Evolutionary conservation across 2,329 filamentous ascomycete species (phyloP), one percentile per base, ranked within the genome.

Genomic region (Pezizomycotina sp.): DNA sequence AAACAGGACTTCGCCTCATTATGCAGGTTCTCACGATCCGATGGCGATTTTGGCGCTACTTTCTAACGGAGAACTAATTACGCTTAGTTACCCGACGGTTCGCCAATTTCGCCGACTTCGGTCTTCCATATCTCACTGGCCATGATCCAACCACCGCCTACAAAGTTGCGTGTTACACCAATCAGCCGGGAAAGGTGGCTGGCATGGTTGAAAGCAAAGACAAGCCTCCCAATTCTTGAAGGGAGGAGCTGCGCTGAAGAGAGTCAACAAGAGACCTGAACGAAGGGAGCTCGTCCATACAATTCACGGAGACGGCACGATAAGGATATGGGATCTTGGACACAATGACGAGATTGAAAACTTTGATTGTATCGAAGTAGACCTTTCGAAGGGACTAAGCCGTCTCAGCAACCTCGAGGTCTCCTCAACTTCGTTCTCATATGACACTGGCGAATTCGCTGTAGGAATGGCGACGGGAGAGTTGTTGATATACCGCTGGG

Each of bases 321-420:
- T 98, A n/a, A 68, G 84, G 20, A 63, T 95, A 5, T 98, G 84
- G 83, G 89, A 98, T 57, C 71, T 77, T 13, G 89, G 89, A 0
- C 79, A 92, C 51, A 79, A 73, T 9, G 89, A 98, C 53, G 81
- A 93, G 51, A 78, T 98, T 32, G 89, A 98, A 56, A 95, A 95
- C 51, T 66, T 71, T 8, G 64, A 65, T 3, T 66, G 81, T 34
- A 61, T 95, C 15, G 86, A 98, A 58, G 73, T 92, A 4, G 86
- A 98, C 51, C 64, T 95, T 23, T 77, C 79, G 5, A 69, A 81
- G 46, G 80, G 86, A 2, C 63, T 95, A 4, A 64, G 93, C 8
- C 74, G 80, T 29, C 69, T 93, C 6, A 75, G 76, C 0, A 63
- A 70, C n/a, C 77, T 86, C 59, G 82, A 76, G 31, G 72, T 95